Base-by-base conservation (phyloP, 345 rosid species). In the Corchorus olitorius region DNA sequence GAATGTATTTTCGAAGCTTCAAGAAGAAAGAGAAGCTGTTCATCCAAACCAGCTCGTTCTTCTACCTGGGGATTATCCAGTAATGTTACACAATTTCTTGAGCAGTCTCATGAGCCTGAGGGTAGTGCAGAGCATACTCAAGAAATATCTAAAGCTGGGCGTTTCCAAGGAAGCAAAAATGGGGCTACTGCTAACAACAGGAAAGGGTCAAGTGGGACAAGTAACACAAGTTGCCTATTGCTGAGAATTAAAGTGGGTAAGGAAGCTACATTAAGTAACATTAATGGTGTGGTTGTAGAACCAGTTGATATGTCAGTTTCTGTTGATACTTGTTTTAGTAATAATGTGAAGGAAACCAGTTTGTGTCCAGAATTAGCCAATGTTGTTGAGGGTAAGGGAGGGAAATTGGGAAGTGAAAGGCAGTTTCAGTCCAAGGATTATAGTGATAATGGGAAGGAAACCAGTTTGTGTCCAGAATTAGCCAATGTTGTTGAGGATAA, bases 241-340 rank as follows among this genome's bases (percentile, higher is more conserved):
- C 82, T 96, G 83, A 93, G 85, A 88, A 88, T 96, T 75, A 96
- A 88, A 83, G 75, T 93, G 84, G 97, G 99, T 69, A 91, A 90
- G 33, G 85, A 79, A 70, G 74, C 77, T 81, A 75, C 82, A 81
- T 84, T 80, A 55, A 83, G 66, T 73, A 81, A 82, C 81, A 52
- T 79, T 67, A 82, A 84, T 61, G 56, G 75, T 74, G 65, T 67
- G 63, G 85, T 86, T 52, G 80, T 87, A 14, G 76, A 86, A 80
- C 83, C 80, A 66, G 82, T 78, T 78, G 86, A 76, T 74, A 78
- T 75, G 55, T 75, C 84, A 10, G 78, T 74, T 43, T 78, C 88
- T 72, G 76, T 70, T 76, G 76, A 77, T 78, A 83, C 76, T 75
- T 48, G 60, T 69, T 70, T 60, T 56, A 70, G 74, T 78, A 75